Percentiles rank a stretch among this genome's conserved stretches.
Evolutionary conservation across 208 protist genomes (phyloP).

Genomic region (Crithidia mellificae): DNA sequence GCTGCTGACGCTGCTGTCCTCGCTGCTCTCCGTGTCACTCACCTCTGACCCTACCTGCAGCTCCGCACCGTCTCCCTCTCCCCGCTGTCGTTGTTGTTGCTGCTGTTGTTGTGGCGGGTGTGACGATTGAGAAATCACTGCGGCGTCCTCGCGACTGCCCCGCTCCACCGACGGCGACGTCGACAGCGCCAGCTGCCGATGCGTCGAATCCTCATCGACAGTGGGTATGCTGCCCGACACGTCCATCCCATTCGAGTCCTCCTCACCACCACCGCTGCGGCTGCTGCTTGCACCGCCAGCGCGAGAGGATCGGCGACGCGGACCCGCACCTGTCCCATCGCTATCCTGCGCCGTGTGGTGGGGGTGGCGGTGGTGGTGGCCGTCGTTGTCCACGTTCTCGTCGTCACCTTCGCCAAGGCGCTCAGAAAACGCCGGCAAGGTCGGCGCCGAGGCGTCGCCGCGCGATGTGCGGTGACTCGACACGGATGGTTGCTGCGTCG

Average conservation of each 20-base stretch:
- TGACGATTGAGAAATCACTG: no score
- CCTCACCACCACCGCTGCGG: background rate
- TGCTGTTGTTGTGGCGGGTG: background rate
- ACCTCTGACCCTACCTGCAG: no score
- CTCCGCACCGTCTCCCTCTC: no score
- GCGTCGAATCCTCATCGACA: background rate
- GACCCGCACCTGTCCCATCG: no score
- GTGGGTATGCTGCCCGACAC: background rate
- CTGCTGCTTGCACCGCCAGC: no score
- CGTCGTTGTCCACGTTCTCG: background rate
- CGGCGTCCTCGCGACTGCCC: background rate
- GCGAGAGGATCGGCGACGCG: no score
- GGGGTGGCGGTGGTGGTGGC: background rate
- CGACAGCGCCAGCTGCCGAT: conserved; percentile 17
- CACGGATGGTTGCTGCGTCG: background rate
- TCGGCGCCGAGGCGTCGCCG: background rate
- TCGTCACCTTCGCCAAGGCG: background rate
- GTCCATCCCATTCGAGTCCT: background rate
- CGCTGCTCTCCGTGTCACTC: no score
- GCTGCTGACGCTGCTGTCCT: no score
- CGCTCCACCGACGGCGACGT: conserved; percentile 19
- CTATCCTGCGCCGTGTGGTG: no score
- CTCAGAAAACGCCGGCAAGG: background rate
- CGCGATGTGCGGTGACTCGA: background rate
- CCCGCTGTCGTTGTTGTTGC: no score